These are phyloP conservation scores for Nannizziopsis barbatae DNA, from an alignment of 2,329 filamentous ascomycete species.

Conservation along the genomic window DNA sequence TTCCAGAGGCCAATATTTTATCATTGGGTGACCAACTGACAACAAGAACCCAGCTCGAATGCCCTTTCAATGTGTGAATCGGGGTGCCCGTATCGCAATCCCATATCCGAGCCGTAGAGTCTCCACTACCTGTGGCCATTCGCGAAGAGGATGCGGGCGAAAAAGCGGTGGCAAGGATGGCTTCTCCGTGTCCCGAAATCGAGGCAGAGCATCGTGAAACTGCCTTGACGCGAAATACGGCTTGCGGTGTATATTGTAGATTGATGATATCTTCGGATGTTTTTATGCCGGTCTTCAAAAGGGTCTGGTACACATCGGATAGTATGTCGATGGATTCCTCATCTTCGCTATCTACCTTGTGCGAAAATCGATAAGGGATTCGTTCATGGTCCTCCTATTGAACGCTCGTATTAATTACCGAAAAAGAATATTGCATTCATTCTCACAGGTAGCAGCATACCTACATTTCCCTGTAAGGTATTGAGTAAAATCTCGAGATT, in stretches of 20 bases:
- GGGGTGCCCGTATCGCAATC: slow-evolving; percentile 76
- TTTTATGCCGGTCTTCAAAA: slow-evolving; percentile 41
- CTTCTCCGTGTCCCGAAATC: slow-evolving; percentile 82
- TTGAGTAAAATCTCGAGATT: slow-evolving; percentile 83
- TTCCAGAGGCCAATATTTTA: slow-evolving; percentile 69
- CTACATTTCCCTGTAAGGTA: slow-evolving; percentile 64
- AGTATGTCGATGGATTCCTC: slow-evolving; percentile 36
- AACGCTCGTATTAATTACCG: neutral
- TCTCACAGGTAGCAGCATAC: slow-evolving; percentile 22
- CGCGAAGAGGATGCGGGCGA: slow-evolving; percentile 65
- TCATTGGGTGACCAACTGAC: slow-evolving; percentile 83
- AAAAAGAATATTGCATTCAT: too few relatives aligned
- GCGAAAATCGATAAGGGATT: slow-evolving; percentile 57
- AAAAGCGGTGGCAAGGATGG: slow-evolving; percentile 78
- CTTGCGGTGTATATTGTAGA: slow-evolving; percentile 65
- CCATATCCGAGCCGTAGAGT: slow-evolving; percentile 85
- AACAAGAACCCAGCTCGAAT: slow-evolving; percentile 79
- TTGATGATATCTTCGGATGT: slow-evolving; percentile 52
- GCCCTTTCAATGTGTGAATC: slow-evolving; percentile 65
- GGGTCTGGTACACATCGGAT: slow-evolving; percentile 40
- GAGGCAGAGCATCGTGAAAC: slow-evolving; percentile 81
- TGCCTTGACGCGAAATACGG: slow-evolving; percentile 84
- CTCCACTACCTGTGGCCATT: slow-evolving; percentile 80
- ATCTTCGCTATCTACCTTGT: slow-evolving; percentile 35
- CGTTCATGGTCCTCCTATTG: slow-evolving; percentile 48